Base-by-base conservation (phyloP, 2,329 filamentous ascomycete species). In the Rhexocercosporidium sp. region DNA sequence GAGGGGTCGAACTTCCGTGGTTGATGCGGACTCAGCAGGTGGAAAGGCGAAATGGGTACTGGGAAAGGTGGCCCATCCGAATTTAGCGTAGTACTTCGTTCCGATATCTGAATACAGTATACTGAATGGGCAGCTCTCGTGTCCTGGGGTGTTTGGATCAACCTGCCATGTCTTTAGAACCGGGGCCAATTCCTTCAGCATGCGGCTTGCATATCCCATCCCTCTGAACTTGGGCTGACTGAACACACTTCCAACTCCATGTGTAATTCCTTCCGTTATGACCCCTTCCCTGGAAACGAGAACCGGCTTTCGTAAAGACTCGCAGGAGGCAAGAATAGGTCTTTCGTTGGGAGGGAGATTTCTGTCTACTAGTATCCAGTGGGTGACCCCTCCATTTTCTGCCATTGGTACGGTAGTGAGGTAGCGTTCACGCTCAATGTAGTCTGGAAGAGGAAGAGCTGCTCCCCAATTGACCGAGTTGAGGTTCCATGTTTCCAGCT, bases 41-140 rank as follows among this genome's bases (percentile, higher is more conserved):
- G 71, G 80, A 65, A 96, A 85, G 37, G 85, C 83, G 51, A 96
- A 83, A 77, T 97, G 94, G 0, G 85, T 83, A 66, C 92, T 95
- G 22, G 86, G 83, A 73, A 91, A 94, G 0, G 89, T 70, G 59
- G 88, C 84, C 94, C 94, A 97, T 54, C 93, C 93, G 70, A 88
- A 84, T 37, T 83, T 84, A 3, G 90, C 86, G 80, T 97, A 97
- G 79, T 94, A 97, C 46, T 82, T 81, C 82, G 93, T 91, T 22
- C 94, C 93, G 70, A 96, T 94, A 74, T 96, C 93, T 9, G 93
- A 97, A 79, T 90, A 97, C 9, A 97, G 83, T 8, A 96, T 86
- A 0, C 92, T 94, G 78, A 95, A 96, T 16, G 87, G 68, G 31
- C 79, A 70, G 77, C 83, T 76, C 76, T 78, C 71, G 77, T 76